Evolutionary conservation across 805 yeast species (phyloP).

Genomic region (Myxozyma vanderwaltii): DNA sequence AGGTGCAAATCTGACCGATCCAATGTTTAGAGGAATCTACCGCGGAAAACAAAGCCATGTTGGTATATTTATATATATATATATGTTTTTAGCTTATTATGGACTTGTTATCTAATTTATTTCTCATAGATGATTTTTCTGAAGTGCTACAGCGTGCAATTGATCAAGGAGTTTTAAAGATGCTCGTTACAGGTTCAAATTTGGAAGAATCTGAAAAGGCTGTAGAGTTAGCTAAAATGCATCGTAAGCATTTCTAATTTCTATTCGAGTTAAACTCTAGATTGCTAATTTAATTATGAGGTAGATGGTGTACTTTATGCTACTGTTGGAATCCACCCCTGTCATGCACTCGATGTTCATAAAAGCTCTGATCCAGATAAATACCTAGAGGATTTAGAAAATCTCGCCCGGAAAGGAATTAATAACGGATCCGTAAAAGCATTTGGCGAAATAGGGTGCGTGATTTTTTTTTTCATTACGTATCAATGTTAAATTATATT

Average conservation of each 20-base stretch:
- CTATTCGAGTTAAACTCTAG: background rate
- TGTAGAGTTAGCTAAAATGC: conserved; percentile 53
- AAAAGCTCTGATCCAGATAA: conserved; percentile 41
- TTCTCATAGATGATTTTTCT: conserved; percentile 52
- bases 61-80: conserved; percentile 16
- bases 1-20: conserved; percentile 82
- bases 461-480: too few species aligned
- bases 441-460: conserved; percentile 85
- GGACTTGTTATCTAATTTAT: too few species aligned
- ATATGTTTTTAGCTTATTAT: too few species aligned
- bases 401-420: conserved; percentile 53
- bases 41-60: conserved; percentile 69
- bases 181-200: conserved; percentile 84
- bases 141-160: conserved; percentile 69
- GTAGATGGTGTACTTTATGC: conserved; percentile 47
- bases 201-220: conserved; percentile 67
- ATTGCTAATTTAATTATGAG: background rate
- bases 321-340: conserved; percentile 96
- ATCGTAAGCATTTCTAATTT: conserved; percentile 29
- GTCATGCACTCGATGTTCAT: conserved; percentile 66
- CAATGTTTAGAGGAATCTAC: conserved; percentile 82
- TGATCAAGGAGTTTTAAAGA: conserved; percentile 61
- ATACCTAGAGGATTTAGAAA: conserved; percentile 54
- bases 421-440: conserved; percentile 64
- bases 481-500: background rate